Conservation (phyloP, 1,284 basidiomycete species). For the Schizophyllum amplum region DNA sequence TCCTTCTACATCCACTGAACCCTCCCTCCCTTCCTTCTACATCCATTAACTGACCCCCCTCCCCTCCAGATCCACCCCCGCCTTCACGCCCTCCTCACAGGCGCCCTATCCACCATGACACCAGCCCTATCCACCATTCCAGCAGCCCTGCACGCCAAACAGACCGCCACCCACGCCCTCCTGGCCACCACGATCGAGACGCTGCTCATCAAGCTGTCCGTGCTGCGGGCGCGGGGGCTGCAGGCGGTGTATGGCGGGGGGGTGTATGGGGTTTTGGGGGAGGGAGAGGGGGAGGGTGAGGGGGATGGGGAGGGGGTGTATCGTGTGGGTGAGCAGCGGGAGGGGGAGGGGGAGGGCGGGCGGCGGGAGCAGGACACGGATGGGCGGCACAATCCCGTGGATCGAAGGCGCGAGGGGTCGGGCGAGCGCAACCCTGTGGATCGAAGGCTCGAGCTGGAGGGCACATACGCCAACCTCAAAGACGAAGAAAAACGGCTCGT, state of each 20-base stretch:
- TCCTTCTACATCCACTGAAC: too few relatives aligned
- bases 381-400: constrained; percentile 11
- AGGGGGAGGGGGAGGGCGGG: constrained; percentile 8
- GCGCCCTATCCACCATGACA: constrained; percentile 21
- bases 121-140: constrained; percentile 23
- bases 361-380: neutral
- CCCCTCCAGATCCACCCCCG: constrained; percentile 27
- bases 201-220: constrained; percentile 37
- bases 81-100: constrained; percentile 22
- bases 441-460: constrained; percentile 27
- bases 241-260: constrained; percentile 30
- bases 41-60: too few relatives aligned
- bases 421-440: too few relatives aligned
- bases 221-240: constrained; percentile 32
- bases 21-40: too few relatives aligned
- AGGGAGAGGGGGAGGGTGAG: too few relatives aligned
- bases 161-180: constrained; percentile 27
- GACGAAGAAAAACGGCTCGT: constrained; percentile 24
- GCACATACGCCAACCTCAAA: constrained; percentile 25
- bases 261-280: too few relatives aligned
- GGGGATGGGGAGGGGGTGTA: too few relatives aligned
- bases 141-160: constrained; percentile 18
- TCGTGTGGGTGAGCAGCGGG: too few relatives aligned
- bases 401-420: too few relatives aligned
- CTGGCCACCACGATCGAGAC: constrained; percentile 36